Conservation (phyloP, 2,329 filamentous ascomycete genomes). For the Cytospora chrysosperma region DNA sequence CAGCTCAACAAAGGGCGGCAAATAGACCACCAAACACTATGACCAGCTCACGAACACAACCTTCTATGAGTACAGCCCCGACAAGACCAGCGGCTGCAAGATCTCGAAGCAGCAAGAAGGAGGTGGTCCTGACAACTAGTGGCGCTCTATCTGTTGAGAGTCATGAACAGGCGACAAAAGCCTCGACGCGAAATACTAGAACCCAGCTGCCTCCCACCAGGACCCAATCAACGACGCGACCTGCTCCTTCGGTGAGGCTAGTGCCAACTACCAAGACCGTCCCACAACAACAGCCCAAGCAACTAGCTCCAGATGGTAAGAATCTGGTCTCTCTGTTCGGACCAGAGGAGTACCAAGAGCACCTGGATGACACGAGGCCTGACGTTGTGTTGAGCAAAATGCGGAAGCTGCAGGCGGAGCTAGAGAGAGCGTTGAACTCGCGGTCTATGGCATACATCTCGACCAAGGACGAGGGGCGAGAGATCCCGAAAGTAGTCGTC, state of each 20-base stretch:
- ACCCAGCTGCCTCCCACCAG: constrained; percentile 25
- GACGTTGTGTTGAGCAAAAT: constrained; percentile 58
- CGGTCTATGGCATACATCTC: constrained; percentile 61
- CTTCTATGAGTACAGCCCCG: constrained; percentile 34
- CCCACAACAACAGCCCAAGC: constrained; percentile 16
- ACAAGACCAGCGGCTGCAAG: constrained; percentile 30
- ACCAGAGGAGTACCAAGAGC: constrained; percentile 50
- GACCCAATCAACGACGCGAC: constrained; percentile 12
- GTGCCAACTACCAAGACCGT: constrained; percentile 3
- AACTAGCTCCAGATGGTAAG: constrained; percentile 2
- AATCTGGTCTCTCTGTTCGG: constrained; percentile 54
- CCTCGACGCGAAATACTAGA: constrained; percentile 23
- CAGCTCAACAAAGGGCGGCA: constrained; percentile 63
- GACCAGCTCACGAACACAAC: constrained; percentile 33
- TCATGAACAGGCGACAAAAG: constrained; percentile 30
- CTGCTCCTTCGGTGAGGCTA: constrained; percentile 2
- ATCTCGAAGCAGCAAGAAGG: constrained; percentile 28
- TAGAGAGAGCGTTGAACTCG: constrained; percentile 63
- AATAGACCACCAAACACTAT: constrained; percentile 41
- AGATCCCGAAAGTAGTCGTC: constrained; percentile 63
- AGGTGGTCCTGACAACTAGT: constrained; percentile 25
- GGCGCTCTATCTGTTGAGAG: constrained; percentile 24
- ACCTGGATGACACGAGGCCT: constrained; percentile 54
- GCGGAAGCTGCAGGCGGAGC: constrained; percentile 55
- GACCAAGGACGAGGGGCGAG: constrained; percentile 51